These are phyloP conservation scores for Phytophthora pseudosyringae DNA, from an alignment of 352 stramenopile genomes.

Conservation along the genomic window DNA sequence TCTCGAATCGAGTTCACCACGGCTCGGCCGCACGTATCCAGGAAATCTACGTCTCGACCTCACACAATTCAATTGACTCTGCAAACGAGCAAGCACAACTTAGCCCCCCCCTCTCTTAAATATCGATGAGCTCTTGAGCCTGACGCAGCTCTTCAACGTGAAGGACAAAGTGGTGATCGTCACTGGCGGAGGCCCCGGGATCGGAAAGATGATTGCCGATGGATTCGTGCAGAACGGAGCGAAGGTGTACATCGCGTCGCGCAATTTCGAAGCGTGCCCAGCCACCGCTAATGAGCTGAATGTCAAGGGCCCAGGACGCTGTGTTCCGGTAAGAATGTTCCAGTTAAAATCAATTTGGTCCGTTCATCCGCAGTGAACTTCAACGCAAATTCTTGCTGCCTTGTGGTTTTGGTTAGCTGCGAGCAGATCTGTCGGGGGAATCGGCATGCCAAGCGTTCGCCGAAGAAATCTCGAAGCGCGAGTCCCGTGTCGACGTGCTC, in stretches of 20 bases:
- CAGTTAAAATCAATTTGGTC: too few species aligned
- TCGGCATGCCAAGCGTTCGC: constrained; percentile 47
- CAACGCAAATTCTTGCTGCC: too few species aligned
- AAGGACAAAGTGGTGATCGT: constrained; percentile 89
- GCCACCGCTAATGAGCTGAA: constrained; percentile 77
- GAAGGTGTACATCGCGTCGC: constrained; percentile 94
- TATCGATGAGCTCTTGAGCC: constrained; percentile 28
- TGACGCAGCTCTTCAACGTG: constrained; percentile 43
- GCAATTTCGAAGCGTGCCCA: constrained; percentile 81
- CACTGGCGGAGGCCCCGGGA: constrained; percentile 93
- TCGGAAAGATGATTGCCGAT: constrained; percentile 96
- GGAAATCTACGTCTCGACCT: background rate
- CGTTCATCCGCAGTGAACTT: too few species aligned
- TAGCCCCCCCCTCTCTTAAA: too few species aligned
- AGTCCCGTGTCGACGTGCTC: constrained; percentile 89
- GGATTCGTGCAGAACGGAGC: constrained; percentile 92
- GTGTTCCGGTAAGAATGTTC: constrained; percentile 46
- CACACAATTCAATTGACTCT: background rate
- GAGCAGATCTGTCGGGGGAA: constrained; percentile 37
- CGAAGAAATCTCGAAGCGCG: constrained; percentile 70
- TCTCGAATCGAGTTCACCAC: too few species aligned
- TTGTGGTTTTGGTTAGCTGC: constrained; percentile 19
- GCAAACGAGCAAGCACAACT: too few species aligned
- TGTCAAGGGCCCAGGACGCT: constrained; percentile 64
- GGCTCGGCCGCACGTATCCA: too few species aligned